These are phyloP conservation scores for Artemisia tridentata DNA, from an alignment of 129 eudicot species.

Conservation along the genomic window DNA sequence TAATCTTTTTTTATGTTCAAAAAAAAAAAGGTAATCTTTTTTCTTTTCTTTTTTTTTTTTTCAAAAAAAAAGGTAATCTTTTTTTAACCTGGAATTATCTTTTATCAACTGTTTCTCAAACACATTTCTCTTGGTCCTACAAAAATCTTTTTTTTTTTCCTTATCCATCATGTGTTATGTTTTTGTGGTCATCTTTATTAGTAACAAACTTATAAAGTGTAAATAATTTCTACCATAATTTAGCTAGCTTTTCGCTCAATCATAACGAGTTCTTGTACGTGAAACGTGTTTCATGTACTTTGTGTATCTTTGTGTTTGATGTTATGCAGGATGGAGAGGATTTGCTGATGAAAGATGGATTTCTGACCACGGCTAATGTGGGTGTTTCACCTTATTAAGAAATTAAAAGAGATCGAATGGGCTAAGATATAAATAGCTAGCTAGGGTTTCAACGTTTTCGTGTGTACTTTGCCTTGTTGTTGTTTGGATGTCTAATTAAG, in stretches of 20 bases:
- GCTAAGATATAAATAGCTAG: constrained; percentile 31
- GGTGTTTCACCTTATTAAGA: constrained; percentile 80
- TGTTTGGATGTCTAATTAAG: constrained; percentile 38
- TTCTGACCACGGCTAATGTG: constrained; percentile 75
- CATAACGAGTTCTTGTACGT: not conserved
- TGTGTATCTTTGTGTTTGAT: constrained; percentile 24
- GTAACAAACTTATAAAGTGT: constrained; percentile 15
- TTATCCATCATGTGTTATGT: constrained; percentile 31
- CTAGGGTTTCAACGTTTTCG: constrained; percentile 40
- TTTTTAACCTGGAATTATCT: constrained; percentile 22
- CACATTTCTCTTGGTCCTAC: constrained; percentile 29
- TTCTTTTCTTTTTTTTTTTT: too few species aligned
- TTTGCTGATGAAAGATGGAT: constrained; percentile 85
- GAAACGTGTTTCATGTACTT: not conserved
- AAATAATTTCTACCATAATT: constrained; percentile 4
- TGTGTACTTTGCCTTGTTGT: constrained; percentile 26
- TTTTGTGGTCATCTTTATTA: constrained; percentile 26
- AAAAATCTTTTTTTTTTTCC: not conserved
- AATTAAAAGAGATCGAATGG: constrained; percentile 20
- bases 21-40: too few species aligned
- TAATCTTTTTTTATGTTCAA: too few species aligned
- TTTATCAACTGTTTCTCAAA: constrained; percentile 10
- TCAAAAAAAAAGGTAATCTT: too few species aligned
- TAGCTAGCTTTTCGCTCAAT: constrained; percentile 5
- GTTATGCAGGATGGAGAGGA: constrained; percentile 85